These are phyloP conservation scores for Coemansia sp. DNA, from an alignment of 192 early-diverging fungal genomes.

Conservation along the genomic window DNA sequence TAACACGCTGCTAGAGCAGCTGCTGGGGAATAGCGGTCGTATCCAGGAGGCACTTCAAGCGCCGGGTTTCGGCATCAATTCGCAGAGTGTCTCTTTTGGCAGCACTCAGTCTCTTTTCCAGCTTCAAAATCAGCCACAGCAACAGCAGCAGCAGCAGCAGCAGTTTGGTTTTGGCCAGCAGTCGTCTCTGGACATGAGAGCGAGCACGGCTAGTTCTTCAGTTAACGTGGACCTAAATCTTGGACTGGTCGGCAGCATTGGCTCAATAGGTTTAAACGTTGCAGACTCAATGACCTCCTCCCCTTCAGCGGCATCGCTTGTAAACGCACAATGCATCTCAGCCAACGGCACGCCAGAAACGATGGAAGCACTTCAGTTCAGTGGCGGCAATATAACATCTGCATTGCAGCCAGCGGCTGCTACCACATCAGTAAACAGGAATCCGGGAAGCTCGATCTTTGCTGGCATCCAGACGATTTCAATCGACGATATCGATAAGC, in stretches of 20 bases:
- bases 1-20: constrained; percentile 34
- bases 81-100: constrained; percentile 5
- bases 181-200: not conserved
- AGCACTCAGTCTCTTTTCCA: constrained; percentile 7
- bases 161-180: constrained; percentile 7
- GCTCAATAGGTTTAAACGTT: constrained; percentile 5
- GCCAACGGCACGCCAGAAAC: constrained; percentile 29
- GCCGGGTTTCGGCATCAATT: not conserved
- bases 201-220: not conserved
- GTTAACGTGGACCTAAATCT: not conserved
- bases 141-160: constrained; percentile 10
- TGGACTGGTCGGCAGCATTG: not conserved
- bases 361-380: constrained; percentile 11
- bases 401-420: not conserved
- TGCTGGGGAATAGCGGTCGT: constrained; percentile 19
- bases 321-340: constrained; percentile 28
- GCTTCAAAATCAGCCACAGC: not conserved
- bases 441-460: not conserved
- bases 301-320: constrained; percentile 27
- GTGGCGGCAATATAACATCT: not conserved
- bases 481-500: constrained; percentile 17
- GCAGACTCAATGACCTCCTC: constrained; percentile 35
- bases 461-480: constrained; percentile 4
- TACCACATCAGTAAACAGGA: not conserved
- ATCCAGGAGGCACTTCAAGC: constrained; percentile 15